Percentiles rank a stretch among this genome's conserved stretches.
Conservation (phyloP, 176 grass and related monocot genomes). For the Stipa capillata region DNA sequence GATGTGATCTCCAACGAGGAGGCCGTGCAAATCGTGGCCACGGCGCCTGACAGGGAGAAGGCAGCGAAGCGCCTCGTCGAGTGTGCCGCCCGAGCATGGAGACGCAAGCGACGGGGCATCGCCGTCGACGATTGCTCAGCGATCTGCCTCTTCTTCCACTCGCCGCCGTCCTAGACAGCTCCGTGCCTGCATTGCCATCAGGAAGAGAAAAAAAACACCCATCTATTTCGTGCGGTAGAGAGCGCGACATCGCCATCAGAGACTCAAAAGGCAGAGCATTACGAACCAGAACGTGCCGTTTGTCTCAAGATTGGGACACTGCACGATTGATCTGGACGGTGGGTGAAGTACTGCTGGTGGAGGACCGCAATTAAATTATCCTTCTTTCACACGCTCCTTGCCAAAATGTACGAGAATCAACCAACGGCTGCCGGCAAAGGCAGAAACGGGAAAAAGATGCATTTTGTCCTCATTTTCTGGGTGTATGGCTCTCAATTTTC, state of each 20-base stretch:
- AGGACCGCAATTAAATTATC: conserved; percentile 10
- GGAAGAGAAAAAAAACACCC: not conserved
- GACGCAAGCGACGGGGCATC: conserved; percentile 49
- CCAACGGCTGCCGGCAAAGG: conserved; percentile 8
- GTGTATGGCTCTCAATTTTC: not conserved
- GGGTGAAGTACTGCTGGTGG: not conserved
- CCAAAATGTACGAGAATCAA: conserved; percentile 19
- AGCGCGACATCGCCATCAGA: conserved; percentile 11
- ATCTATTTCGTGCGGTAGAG: not conserved
- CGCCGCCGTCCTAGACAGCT: conserved; percentile 11
- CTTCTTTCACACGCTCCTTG: not conserved
- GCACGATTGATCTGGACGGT: not conserved
- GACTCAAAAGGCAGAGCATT: not conserved
- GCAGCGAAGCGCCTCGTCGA: conserved; percentile 78
- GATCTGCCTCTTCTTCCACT: conserved; percentile 83
- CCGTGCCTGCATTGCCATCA: not conserved
- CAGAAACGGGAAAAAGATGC: not conserved
- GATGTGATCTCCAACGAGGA: conserved; percentile 93
- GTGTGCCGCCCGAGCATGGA: conserved; percentile 61
- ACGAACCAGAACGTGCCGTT: conserved; percentile 2
- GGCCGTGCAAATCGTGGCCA: conserved; percentile 80
- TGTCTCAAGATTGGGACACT: conserved; percentile 9
- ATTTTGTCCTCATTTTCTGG: conserved; percentile 8
- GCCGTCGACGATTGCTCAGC: conserved; percentile 96
- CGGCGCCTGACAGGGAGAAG: conserved; percentile 40